phyloP scores from a whole-genome alignment of 495 filamentous ascomycete species.

The Parmelia sp. region DNA sequence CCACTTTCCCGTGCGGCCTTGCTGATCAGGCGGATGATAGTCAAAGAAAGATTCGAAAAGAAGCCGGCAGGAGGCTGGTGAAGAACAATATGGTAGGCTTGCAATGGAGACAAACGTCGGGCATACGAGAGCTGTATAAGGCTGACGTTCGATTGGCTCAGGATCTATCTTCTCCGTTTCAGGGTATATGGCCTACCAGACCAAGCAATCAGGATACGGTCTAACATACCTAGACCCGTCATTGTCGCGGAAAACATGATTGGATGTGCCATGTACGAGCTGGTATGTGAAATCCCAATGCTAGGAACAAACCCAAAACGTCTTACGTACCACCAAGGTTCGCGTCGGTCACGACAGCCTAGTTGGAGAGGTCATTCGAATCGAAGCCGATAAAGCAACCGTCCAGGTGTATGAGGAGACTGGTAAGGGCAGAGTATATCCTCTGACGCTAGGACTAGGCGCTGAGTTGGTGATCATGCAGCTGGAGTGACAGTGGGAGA shows the following conservation, averaged over 20 bases:
- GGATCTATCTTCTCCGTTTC: slow-evolving; percentile 78
- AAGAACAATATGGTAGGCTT: slow-evolving; percentile 49
- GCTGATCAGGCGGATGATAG: slow-evolving; percentile 21
- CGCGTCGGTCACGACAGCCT: slow-evolving; percentile 83
- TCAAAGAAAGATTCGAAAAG: slow-evolving; percentile 36
- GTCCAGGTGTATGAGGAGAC: slow-evolving; percentile 99
- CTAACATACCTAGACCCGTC: slow-evolving; percentile 55
- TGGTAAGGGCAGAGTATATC: slow-evolving; percentile 46
- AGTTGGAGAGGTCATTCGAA: slow-evolving; percentile 96
- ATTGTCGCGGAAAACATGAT: slow-evolving; percentile 97
- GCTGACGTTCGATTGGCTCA: slow-evolving; percentile 10
- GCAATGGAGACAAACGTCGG: slow-evolving; percentile 15
- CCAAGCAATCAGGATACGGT: slow-evolving; percentile 14
- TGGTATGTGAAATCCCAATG: slow-evolving; percentile 48
- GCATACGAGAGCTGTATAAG: background rate
- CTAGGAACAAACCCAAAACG: background rate
- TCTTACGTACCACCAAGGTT: slow-evolving; percentile 46
- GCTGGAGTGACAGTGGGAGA: slow-evolving; percentile 96
- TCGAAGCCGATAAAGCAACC: slow-evolving; percentile 88
- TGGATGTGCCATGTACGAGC: slow-evolving; percentile 99
- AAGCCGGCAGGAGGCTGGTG: slow-evolving; percentile 39
- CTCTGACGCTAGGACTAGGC: slow-evolving; percentile 20
- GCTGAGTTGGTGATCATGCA: slow-evolving; percentile 17
- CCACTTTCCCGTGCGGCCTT: background rate
- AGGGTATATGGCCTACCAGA: slow-evolving; percentile 50